Conservation (phyloP, 2,329 filamentous ascomycete genomes). For the Hansfordia pulvinata region DNA sequence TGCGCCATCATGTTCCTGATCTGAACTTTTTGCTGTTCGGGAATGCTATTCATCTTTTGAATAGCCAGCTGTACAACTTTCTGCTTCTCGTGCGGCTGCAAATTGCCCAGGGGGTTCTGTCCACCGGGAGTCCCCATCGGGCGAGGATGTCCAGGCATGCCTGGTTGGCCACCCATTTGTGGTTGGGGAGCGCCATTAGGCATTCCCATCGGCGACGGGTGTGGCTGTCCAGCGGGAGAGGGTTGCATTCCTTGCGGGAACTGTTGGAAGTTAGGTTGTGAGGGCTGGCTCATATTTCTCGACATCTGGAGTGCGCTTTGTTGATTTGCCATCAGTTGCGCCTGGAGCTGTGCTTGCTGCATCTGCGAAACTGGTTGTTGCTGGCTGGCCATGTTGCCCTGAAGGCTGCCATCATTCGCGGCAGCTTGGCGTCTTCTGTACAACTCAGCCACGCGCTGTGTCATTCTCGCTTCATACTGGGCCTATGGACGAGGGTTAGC, state of each 20-base stretch:
- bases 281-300: conserved; percentile 32
- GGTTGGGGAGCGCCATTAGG: conserved; percentile 20
- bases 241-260: conserved; percentile 46
- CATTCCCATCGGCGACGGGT: conserved; percentile 28
- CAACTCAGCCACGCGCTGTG: conserved; percentile 30
- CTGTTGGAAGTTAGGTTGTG: conserved; percentile 41
- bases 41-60: conserved; percentile 22
- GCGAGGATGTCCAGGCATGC: no score
- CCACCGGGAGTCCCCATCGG: no score
- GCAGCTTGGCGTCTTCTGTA: conserved; percentile 35
- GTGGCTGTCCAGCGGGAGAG: no score
- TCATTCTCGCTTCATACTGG: conserved; percentile 34
- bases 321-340: conserved; percentile 37
- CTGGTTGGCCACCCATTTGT: conserved; percentile 15
- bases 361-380: no score
- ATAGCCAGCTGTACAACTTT: conserved; percentile 30
- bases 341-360: conserved; percentile 22
- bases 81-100: conserved; percentile 28
- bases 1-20: conserved; percentile 24
- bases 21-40: conserved; percentile 30
- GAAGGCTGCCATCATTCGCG: conserved; percentile 32
- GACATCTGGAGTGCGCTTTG: conserved; percentile 34
- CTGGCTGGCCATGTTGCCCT: no score
- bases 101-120: conserved; percentile 16
- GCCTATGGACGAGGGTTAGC: conserved; percentile 21